phyloP scores from a whole-genome alignment of 176 grass and related monocot genomes.

The Poa annua region DNA sequence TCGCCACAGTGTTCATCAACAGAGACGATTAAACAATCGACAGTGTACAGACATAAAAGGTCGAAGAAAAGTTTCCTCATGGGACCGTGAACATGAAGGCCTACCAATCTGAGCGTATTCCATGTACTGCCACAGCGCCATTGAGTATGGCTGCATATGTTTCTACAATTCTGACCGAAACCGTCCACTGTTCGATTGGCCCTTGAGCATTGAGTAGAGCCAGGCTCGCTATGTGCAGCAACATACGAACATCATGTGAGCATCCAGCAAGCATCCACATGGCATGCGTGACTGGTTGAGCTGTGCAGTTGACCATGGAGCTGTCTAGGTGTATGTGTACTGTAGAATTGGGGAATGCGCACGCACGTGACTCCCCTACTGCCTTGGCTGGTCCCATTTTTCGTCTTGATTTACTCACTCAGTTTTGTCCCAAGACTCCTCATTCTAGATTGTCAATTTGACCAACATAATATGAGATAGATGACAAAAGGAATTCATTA shows the following conservation, averaged over 20 bases:
- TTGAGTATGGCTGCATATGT: not conserved
- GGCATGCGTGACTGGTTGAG: not conserved
- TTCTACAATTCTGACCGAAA: not conserved
- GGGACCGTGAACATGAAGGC: not conserved
- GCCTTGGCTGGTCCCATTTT: not conserved
- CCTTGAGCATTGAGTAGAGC: conserved; percentile 26
- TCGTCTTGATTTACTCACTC: not conserved
- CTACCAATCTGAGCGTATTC: not conserved
- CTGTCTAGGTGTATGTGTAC: not conserved
- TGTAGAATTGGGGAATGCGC: not conserved
- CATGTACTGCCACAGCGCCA: not conserved
- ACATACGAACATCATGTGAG: not conserved
- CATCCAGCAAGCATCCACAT: not conserved
- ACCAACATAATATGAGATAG: too few species aligned
- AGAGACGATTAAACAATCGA: not conserved
- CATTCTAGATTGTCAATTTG: too few species aligned
- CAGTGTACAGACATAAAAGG: not conserved
- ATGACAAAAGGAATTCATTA: too few species aligned
- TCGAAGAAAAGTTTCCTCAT: not conserved
- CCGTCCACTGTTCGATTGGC: not conserved
- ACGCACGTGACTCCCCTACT: conserved; percentile 46
- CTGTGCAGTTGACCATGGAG: not conserved
- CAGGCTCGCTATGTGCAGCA: not conserved
- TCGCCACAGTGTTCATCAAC: not conserved
- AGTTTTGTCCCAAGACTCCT: not conserved